Conservation (phyloP, 805 yeast genomes). For the Novakomyces olei region DNA sequence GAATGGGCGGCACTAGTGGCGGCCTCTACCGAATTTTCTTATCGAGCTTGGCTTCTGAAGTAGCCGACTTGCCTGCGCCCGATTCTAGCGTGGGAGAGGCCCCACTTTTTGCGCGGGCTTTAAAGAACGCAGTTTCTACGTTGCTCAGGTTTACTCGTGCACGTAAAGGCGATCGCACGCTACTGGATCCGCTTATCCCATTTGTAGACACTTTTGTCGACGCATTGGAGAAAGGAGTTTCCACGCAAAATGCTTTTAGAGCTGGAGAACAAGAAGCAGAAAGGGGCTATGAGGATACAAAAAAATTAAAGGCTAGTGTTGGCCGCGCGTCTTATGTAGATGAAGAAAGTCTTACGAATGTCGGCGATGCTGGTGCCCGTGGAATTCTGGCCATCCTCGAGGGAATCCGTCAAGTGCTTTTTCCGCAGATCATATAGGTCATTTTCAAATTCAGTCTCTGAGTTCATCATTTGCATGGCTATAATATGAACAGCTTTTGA, state of each 20-base stretch:
- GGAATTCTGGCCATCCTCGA: conserved; percentile 45
- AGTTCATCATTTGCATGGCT: too few species aligned
- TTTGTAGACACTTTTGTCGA: conserved; percentile 41
- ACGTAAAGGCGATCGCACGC: conserved; percentile 67
- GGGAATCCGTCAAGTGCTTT: too few species aligned
- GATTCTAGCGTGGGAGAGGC: too few species aligned
- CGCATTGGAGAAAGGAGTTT: conserved; percentile 34
- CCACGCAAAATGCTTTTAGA: too few species aligned
- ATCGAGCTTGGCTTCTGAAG: conserved; percentile 30
- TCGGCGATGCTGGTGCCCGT: conserved; percentile 90
- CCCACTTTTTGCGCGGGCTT: conserved; percentile 15
- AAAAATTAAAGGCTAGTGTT: conserved; percentile 55
- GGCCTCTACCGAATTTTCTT: conserved; percentile 71
- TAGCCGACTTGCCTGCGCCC: conserved; percentile 13
- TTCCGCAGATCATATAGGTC: too few species aligned
- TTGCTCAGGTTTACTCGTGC: conserved; percentile 75
- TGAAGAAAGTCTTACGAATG: conserved; percentile 20
- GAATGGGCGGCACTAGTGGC: conserved; percentile 95
- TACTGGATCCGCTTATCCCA: conserved; percentile 76
- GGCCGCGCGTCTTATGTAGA: conserved; percentile 85
- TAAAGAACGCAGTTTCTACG: conserved; percentile 38
- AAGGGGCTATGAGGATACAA: conserved; percentile 57
- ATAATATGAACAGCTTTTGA: too few species aligned
- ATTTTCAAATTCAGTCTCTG: too few species aligned
- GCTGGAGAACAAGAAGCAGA: conserved; percentile 49